Evolutionary conservation across 129 eudicot genomes (phyloP), one percentile per base, ranked within the genome.

Genomic region (Scalesia atractyloides): DNA sequence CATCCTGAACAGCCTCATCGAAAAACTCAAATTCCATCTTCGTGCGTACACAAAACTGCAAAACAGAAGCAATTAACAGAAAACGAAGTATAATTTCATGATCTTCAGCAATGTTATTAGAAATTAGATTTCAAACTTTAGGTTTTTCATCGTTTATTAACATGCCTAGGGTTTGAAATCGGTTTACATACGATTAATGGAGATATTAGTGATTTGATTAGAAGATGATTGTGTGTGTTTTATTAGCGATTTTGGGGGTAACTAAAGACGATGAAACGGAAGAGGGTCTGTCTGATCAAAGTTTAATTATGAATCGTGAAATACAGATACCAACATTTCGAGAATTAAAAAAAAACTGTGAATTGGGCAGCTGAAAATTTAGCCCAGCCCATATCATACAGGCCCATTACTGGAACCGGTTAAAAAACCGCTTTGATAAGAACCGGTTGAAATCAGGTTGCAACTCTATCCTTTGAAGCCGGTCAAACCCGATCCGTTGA

Each of bases 11-110:
- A 37, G 49, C 82, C 3, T 86, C 91, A 4, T 81, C 68, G 33
- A 84, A 82, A 51, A 82, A 73, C 49, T 88, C 92, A 77, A 86
- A 78, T 43, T 91, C 96, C 97, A 91, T 88, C 17, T 56, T 49
- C 34, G 69, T 57, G 61, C 69, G 26, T 50, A 80, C n/a, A 60
- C 34, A 70, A 72, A 76, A 68, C 89, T 71, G 67, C 65, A 72
- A 56, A 66, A 11, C 26, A 20, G 11, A 80, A 80, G 39, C 12
- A 67, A 73, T 66, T 54, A 14, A 24, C 14, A 59, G 43, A 70
- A 1, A 57, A 47, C 16, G 30, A 53, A 26, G 68, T 44, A 44
- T 20, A 66, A 47, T 66, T 49, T 15, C 24, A 59, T 67, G 63
- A 79, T 59, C 77, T 36, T 53, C 51, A 53, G 30, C 34, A 66